A percentile compares a stretch with the other conserved stretches of the same genome.
Evolutionary conservation across 441 rosid genomes (phyloP).

Genomic region (Rhodomyrtus psidioides): DNA sequence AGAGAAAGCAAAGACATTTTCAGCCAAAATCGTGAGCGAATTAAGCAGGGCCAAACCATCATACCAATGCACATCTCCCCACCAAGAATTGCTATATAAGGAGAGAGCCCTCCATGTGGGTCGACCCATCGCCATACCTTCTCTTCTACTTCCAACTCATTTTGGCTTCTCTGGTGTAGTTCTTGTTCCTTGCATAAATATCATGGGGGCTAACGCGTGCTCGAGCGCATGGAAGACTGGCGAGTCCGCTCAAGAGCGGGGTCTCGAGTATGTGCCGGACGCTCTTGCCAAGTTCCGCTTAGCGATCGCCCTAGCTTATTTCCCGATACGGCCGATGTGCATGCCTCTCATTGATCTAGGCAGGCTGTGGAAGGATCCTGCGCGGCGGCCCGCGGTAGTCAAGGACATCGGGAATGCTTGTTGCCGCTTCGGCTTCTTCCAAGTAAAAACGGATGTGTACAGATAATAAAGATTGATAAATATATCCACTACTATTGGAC

Average conservation of each 20-base stretch:
- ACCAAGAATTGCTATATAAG: not conserved
- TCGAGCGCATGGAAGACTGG: constrained; percentile 27
- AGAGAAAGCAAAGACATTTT: not conserved
- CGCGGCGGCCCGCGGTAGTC: constrained; percentile 23
- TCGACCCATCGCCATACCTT: not conserved
- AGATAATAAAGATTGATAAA: not conserved
- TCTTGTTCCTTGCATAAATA: not conserved
- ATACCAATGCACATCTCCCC: not conserved
- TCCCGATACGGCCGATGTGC: constrained; percentile 9
- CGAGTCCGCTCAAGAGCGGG: constrained; percentile 37
- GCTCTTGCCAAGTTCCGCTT: constrained; percentile 24
- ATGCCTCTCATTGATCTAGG: constrained; percentile 44
- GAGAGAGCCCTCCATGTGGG: not conserved
- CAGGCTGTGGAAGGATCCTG: constrained; percentile 15
- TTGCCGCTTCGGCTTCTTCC: constrained; percentile 42
- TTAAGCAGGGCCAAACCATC: not conserved
- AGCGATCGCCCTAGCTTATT: constrained; percentile 9
- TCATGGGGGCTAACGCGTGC: constrained; percentile 17
- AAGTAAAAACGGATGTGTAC: constrained; percentile 16
- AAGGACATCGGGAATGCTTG: constrained; percentile 37
- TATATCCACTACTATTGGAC: not conserved
- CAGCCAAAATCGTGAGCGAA: not conserved
- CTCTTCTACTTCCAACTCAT: not conserved
- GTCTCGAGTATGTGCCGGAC: constrained; percentile 25
- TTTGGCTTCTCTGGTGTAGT: not conserved